Percentiles rank a stretch among this genome's conserved stretches.
These are phyloP conservation scores for Xanthoceras sorbifolium DNA, from an alignment of 345 rosid species.

Conservation along the genomic window DNA sequence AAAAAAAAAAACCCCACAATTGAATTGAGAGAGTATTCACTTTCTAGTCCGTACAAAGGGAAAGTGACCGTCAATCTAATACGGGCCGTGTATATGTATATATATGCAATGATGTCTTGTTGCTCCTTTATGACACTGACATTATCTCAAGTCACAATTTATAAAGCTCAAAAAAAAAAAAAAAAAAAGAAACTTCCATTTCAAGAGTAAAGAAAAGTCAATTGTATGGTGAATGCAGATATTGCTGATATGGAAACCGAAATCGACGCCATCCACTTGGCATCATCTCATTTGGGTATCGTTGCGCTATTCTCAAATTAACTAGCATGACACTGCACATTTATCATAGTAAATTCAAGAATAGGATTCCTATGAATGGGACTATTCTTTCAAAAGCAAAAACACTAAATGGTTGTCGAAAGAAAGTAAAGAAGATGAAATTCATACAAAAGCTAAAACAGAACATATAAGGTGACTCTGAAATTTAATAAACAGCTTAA, in stretches of 20 bases:
- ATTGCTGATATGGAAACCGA: slow-evolving; percentile 1
- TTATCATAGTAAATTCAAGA: neutral
- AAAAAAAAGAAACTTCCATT: slow-evolving; percentile 43
- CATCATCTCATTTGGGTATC: slow-evolving; percentile 1
- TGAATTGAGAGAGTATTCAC: slow-evolving; percentile 20
- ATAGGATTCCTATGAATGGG: neutral
- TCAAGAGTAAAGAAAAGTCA: slow-evolving; percentile 16
- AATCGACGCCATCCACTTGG: slow-evolving; percentile 32
- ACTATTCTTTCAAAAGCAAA: neutral
- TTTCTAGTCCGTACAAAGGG: slow-evolving; percentile 42
- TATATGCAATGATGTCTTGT: slow-evolving; percentile 24
- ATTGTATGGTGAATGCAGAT: slow-evolving; percentile 13
- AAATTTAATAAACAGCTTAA: no score
- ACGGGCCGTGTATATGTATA: slow-evolving; percentile 33
- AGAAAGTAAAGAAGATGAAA: neutral
- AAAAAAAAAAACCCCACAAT: slow-evolving; percentile 9
- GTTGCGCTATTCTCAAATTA: neutral
- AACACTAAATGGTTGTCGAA: no score
- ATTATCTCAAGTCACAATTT: slow-evolving; percentile 34
- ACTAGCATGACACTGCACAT: neutral
- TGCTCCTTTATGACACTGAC: slow-evolving; percentile 28
- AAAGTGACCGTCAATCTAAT: slow-evolving; percentile 35
- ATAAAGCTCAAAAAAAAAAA: no score
- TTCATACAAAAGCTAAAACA: neutral
- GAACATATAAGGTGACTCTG: neutral